phyloP scores from a whole-genome alignment of 305 asterid species.

The Fraxinus ornus region DNA sequence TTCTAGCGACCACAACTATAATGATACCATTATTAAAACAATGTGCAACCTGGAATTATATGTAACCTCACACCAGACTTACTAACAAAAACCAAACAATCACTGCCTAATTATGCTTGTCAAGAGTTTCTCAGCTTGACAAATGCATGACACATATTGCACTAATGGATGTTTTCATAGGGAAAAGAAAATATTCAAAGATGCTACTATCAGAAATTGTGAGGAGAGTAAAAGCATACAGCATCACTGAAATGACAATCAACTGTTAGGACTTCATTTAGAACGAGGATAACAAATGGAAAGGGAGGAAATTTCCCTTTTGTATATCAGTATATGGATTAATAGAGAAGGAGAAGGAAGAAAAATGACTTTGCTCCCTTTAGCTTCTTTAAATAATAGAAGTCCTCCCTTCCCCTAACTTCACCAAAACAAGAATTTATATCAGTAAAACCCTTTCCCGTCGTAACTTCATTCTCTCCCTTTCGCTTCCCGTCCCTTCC shows the following conservation, averaged over 20 bases:
- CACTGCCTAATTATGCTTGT: not conserved
- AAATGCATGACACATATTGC: not conserved
- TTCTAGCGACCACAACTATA: not conserved
- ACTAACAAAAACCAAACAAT: slow-evolving; percentile 1
- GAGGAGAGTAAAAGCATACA: slow-evolving; percentile 6
- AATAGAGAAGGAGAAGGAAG: not conserved
- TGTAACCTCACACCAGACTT: not conserved
- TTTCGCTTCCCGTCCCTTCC: too few species aligned
- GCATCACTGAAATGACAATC: slow-evolving; percentile 4
- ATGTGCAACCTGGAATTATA: not conserved
- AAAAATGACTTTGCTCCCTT: not conserved
- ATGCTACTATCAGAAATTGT: slow-evolving; percentile 4
- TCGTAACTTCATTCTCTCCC: slow-evolving; percentile 16
- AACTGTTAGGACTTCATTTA: slow-evolving; percentile 2
- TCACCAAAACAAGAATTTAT: not conserved
- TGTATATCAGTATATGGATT: not conserved
- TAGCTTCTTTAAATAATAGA: not conserved
- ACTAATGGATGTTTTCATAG: not conserved
- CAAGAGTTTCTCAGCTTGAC: slow-evolving; percentile 14
- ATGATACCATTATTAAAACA: slow-evolving; percentile 6
- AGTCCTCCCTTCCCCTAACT: not conserved
- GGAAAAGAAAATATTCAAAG: not conserved
- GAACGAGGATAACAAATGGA: not conserved
- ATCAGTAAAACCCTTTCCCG: not conserved
- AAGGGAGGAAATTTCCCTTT: not conserved